Percentiles rank a stretch among this genome's conserved stretches.
These are phyloP conservation scores for Inosperma sp. DNA, from an alignment of 768 basidiomycete genomes.

Conservation along the genomic window DNA sequence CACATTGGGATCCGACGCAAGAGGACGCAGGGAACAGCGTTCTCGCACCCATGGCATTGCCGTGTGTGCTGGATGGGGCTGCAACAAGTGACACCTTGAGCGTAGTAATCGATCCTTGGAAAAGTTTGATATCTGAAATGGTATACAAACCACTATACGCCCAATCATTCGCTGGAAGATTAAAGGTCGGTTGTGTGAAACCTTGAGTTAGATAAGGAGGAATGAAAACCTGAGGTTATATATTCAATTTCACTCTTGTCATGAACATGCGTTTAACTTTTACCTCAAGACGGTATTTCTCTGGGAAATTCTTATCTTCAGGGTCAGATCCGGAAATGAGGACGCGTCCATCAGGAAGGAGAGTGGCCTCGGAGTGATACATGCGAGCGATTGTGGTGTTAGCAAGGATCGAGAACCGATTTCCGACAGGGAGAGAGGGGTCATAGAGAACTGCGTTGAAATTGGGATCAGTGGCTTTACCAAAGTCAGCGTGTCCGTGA, in stretches of 20 bases:
- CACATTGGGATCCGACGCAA: too few relatives aligned
- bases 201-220: slow-evolving; percentile 79
- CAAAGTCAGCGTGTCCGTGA: too few relatives aligned
- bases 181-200: slow-evolving; percentile 56
- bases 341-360: too few relatives aligned
- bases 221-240: slow-evolving; percentile 57
- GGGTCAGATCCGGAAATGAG: slow-evolving; percentile 76
- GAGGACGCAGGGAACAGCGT: too few relatives aligned
- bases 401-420: slow-evolving; percentile 62
- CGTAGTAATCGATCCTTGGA: slow-evolving; percentile 38
- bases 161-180: slow-evolving; percentile 45
- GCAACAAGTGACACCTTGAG: slow-evolving; percentile 64
- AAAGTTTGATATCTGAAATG: slow-evolving; percentile 44
- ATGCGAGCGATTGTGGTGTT: slow-evolving; percentile 68
- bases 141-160: too few relatives aligned
- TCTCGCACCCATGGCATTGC: too few relatives aligned
- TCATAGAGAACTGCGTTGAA: slow-evolving; percentile 67
- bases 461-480: slow-evolving; percentile 61
- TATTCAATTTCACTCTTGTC: too few relatives aligned
- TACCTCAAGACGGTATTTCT: slow-evolving; percentile 71
- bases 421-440: slow-evolving; percentile 50
- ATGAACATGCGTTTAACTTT: neutral
- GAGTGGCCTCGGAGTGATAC: too few relatives aligned
- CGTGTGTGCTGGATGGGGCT: too few relatives aligned
- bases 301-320: slow-evolving; percentile 54